A percentile compares a stretch with the other conserved stretches of the same genome.
Evolutionary conservation across 1,284 basidiomycete genomes (phyloP).

Genomic region (Ustilago loliicola): DNA sequence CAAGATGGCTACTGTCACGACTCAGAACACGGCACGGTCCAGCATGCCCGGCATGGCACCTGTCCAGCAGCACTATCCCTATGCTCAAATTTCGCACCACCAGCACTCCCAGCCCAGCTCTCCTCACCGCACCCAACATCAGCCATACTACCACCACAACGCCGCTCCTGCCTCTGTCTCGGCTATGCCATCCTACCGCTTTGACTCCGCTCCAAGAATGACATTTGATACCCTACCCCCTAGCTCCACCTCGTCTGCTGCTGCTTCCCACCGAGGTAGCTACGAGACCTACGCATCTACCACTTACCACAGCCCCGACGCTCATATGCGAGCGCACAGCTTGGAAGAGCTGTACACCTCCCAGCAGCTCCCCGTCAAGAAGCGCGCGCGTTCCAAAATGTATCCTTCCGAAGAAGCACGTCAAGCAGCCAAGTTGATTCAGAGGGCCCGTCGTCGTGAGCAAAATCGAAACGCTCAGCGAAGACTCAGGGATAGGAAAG

Average conservation of each 20-base stretch:
- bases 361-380: conserved; percentile 16
- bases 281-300: conserved; percentile 9
- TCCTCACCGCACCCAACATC: not conserved
- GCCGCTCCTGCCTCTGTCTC: not conserved
- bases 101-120: conserved; percentile 4
- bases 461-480: conserved; percentile 47
- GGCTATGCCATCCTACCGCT: conserved; percentile 3
- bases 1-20: conserved; percentile 1
- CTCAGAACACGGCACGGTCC: conserved; percentile 2
- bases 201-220: conserved; percentile 2
- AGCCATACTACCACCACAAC: conserved; percentile 3
- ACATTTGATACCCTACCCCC: conserved; percentile 5
- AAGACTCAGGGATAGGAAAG: conserved; percentile 36
- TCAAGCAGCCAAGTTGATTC: conserved; percentile 32
- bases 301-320: not conserved
- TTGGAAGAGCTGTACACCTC: conserved; percentile 15
- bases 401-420: conserved; percentile 33
- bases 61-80: not conserved
- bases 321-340: conserved; percentile 5
- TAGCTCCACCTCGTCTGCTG: not conserved
- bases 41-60: not conserved
- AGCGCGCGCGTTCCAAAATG: conserved; percentile 15
- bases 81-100: not conserved
- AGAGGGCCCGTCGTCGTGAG: conserved; percentile 36
- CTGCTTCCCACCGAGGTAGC: not conserved